phyloP scores from a whole-genome alignment of 257 asterid species.

The Ocimum tenuiflorum region DNA sequence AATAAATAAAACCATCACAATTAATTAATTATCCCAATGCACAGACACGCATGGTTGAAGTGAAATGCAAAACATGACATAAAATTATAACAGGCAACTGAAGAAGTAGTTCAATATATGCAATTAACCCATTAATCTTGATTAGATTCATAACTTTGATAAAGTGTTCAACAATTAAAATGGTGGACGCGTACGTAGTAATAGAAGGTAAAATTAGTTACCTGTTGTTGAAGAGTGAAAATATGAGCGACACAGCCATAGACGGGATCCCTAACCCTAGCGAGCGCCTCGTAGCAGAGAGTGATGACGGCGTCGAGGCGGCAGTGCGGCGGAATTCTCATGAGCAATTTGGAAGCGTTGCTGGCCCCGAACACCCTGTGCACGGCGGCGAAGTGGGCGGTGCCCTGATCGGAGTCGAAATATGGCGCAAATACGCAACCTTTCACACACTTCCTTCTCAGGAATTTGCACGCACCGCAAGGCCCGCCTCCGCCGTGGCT shows the following conservation, averaged over 20 bases:
- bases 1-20: too few species aligned
- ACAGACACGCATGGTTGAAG: too few species aligned
- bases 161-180: too few species aligned
- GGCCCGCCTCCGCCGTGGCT: constrained; percentile 35
- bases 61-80: too few species aligned
- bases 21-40: too few species aligned
- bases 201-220: not conserved
- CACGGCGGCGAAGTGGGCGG: constrained; percentile 63
- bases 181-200: too few species aligned
- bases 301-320: constrained; percentile 66
- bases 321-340: constrained; percentile 45
- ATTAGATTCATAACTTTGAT: too few species aligned
- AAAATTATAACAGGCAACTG: too few species aligned
- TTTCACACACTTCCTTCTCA: constrained; percentile 48
- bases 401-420: constrained; percentile 60
- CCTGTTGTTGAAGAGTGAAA: constrained; percentile 65
- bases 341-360: constrained; percentile 57
- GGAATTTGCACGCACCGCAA: constrained; percentile 71
- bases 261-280: constrained; percentile 63
- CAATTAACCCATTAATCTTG: too few species aligned
- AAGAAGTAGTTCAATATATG: too few species aligned
- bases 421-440: constrained; percentile 60
- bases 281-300: constrained; percentile 57
- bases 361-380: constrained; percentile 69
- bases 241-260: constrained; percentile 63